Percentiles rank a stretch among this genome's conserved stretches.
These are phyloP conservation scores for Ampelomyces quisqualis DNA, from an alignment of 2,329 filamentous ascomycete species.

Conservation along the genomic window DNA sequence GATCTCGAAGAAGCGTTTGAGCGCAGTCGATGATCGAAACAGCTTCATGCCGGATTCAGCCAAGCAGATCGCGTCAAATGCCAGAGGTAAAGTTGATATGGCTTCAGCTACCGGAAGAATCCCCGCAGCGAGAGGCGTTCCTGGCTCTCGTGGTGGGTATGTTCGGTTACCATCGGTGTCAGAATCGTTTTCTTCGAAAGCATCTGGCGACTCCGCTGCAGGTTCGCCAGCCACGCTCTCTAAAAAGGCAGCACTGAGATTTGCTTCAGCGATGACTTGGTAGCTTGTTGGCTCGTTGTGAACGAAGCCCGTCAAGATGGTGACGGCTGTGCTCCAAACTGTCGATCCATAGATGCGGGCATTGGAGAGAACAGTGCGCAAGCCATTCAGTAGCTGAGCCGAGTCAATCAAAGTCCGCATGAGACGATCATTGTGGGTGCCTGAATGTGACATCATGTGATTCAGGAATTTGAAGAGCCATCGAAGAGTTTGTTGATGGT, in stretches of 20 bases:
- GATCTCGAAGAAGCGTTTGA: conserved; percentile 91
- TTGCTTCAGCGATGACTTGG: conserved; percentile 90
- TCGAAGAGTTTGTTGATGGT: conserved; percentile 88
- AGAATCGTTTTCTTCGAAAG: conserved; percentile 9
- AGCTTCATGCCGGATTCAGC: conserved; percentile 85
- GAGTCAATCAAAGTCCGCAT: conserved; percentile 94
- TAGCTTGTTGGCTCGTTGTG: conserved; percentile 99
- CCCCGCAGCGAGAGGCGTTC: conserved; percentile 58
- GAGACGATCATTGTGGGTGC: conserved; percentile 84
- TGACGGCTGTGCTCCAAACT: conserved; percentile 93
- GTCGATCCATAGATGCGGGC: conserved; percentile 81
- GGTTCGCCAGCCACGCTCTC: conserved; percentile 67
- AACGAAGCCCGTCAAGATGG: conserved; percentile 91
- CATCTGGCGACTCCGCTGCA: conserved; percentile 20
- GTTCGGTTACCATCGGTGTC: conserved; percentile 13
- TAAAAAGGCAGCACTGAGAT: conserved; percentile 81
- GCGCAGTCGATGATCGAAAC: conserved; percentile 77
- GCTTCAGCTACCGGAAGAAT: conserved; percentile 88
- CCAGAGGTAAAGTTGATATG: conserved; percentile 80
- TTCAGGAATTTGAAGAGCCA: conserved; percentile 96
- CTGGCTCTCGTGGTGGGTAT: conserved; percentile 27
- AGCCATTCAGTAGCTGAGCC: conserved; percentile 73
- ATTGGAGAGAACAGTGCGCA: conserved; percentile 80
- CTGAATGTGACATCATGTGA: conserved; percentile 82
- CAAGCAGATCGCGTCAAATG: conserved; percentile 90